phyloP scores from a whole-genome alignment of 257 asterid species.

The Gardenia jasminoides region DNA sequence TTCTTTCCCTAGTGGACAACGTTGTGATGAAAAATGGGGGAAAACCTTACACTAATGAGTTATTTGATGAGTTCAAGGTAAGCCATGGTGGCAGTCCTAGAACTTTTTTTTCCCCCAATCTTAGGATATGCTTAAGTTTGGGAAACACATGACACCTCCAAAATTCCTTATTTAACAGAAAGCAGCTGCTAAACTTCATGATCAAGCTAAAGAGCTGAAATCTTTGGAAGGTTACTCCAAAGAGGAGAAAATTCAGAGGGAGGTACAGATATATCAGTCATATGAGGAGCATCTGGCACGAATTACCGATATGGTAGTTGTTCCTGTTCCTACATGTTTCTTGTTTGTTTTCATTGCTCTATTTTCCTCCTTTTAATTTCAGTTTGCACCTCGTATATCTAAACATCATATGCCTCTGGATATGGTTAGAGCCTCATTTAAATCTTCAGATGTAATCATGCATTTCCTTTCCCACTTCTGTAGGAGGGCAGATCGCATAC shows the following conservation, averaged over 20 bases:
- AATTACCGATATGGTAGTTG: conserved; percentile 55
- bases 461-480: neutral
- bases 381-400: neutral
- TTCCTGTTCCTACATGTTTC: neutral
- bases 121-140: neutral
- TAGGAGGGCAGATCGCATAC: neutral
- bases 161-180: conserved; percentile 29
- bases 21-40: conserved; percentile 57
- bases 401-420: neutral
- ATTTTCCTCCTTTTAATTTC: neutral
- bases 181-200: conserved; percentile 39
- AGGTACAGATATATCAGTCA: conserved; percentile 40
- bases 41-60: conserved; percentile 54
- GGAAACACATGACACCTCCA: neutral
- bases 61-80: conserved; percentile 50
- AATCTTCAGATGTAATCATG: neutral
- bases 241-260: conserved; percentile 47
- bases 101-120: neutral
- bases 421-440: too few relatives aligned
- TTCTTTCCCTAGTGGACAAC: conserved; percentile 47
- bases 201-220: conserved; percentile 47
- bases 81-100: neutral
- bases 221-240: conserved; percentile 48
- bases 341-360: neutral
- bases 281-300: conserved; percentile 50